Base-by-base conservation (phyloP, 371 early-diverging fungal species). In the Apophysomyces variabilis region DNA sequence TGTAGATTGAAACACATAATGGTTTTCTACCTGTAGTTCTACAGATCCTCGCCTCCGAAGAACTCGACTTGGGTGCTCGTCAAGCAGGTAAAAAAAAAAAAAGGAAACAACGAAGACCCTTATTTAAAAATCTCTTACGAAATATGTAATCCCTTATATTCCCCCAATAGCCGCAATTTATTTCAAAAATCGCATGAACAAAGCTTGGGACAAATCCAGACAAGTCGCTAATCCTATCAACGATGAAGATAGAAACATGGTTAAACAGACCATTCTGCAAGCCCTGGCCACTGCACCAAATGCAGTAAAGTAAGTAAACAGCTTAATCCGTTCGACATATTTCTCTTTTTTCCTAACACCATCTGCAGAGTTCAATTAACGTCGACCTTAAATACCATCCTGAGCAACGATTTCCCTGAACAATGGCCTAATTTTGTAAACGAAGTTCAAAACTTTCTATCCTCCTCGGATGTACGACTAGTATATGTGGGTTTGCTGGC, bases 171-270 rank as follows among this genome's bases (percentile, higher is more conserved):
- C 92, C 71, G 90, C 96, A n/a, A 92, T 97, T 69, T 96, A 93
- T 85, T 94, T 96, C 79, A 97, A 97, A 80, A 96, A 96, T 74
- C 85, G 92, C 18, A 75, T 96, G 62, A 74, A 79, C 50, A 87
- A 84, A 60, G 84, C 85, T 36, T 97, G 96, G 96, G 85, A 83
- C 63, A 77, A 85, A 38, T 60, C 73, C 26, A 73, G 84, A 58
- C 61, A 68, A 36, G 70, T 67, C 7, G 72, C 70, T 36, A 75
- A 76, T 26, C 73, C 83, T 32, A 88, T 95, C 64, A 76, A 72
- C 36, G 89, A 88, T 21, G 78, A 83, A 50, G 98, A 96, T 74
- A 88, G 88, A 43, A 76, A 69, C 9, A 74, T 87, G 44, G 86
- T 95, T 57, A 87, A 86, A 70, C 78, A 83, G 18, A 84, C 85